A percentile compares a stretch with the other conserved stretches of the same genome.
phyloP scores from a whole-genome alignment of 2,329 filamentous ascomycete genomes.

The Trichoderma gracile region DNA sequence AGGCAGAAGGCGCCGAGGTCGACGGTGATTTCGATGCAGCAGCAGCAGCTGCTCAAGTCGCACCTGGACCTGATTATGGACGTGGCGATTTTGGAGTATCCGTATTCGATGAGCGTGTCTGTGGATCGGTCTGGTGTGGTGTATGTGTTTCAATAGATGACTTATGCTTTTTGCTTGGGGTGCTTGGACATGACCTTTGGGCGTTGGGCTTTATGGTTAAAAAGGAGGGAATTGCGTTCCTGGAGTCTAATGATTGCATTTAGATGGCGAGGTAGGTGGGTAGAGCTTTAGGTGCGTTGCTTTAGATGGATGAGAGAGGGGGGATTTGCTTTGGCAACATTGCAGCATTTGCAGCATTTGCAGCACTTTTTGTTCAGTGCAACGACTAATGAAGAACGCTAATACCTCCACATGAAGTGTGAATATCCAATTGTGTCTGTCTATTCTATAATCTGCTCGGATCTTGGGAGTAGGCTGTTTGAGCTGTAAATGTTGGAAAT shows the following conservation, averaged over 20 bases:
- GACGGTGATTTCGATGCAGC: slow-evolving; percentile 83
- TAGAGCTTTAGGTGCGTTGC: too few species aligned
- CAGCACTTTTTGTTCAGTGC: too few species aligned
- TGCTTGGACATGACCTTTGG: background rate
- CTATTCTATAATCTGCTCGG: background rate
- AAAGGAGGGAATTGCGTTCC: background rate
- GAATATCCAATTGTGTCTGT: background rate
- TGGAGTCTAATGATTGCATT: background rate
- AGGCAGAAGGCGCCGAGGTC: slow-evolving; percentile 57
- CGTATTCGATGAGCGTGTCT: slow-evolving; percentile 90
- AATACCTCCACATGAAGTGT: too few species aligned
- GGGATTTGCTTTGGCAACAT: too few species aligned
- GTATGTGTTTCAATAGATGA: slow-evolving; percentile 67
- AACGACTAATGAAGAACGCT: too few species aligned
- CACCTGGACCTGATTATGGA: slow-evolving; percentile 89
- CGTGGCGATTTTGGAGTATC: slow-evolving; percentile 81
- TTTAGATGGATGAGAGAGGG: too few species aligned
- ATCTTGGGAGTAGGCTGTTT: background rate
- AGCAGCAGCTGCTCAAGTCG: slow-evolving; percentile 80
- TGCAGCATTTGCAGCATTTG: too few species aligned
- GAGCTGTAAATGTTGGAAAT: background rate
- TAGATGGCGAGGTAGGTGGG: background rate
- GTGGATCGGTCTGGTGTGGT: slow-evolving; percentile 87
- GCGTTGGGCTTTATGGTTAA: background rate
- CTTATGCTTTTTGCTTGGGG: background rate